Evolutionary conservation across 306 rosid species (phyloP), one percentile per base, ranked within the genome.

Genomic region (Quercus gilva): DNA sequence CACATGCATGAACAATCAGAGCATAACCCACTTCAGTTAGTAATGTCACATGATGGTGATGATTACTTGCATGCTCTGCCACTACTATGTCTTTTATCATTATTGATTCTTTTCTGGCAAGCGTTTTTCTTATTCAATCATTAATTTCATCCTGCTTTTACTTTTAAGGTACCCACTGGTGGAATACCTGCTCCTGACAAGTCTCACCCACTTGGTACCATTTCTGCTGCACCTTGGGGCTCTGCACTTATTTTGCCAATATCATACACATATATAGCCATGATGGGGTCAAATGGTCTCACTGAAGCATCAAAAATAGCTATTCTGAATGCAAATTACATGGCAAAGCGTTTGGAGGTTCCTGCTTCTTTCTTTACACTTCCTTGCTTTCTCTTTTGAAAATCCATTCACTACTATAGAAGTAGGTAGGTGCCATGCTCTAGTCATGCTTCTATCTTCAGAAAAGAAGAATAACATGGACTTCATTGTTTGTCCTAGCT

Each of bases 191-290:
- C 92, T 37, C 93, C 98, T 0, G 94, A 89, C 41, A 81, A 88
- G 26, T 43, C 88, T 78, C 92, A 93, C 77, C 99, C 99, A 74
- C 96, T 96, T 19, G 99, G 99, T 63, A 81, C 94, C 75, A 96
- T 96, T 81, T 83, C 99, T 63, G 98, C 99, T 79, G 99, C 99
- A 63, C 99, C 99, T 75, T 96, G 99, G 99, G 99, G 99, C 17
- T 96, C 99, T 65, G 99, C 99, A 67, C 99, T 96, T 78, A 96
- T 96, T 79, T 91, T 96, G 80, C 99, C 99, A 33, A 96, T 96
- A 74, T 96, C 99, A 35, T 96, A 96, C 81, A 89, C 98, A 74
- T 96, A 96, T 80, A 91, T 96, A 28, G 99, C 96, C 71, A 96
- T 96, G 99, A 96, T 96, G 99, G 99, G 99, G 58, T 96, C 99